Percentiles rank a stretch among this genome's conserved stretches.
Conservation (phyloP, 2,329 filamentous ascomycete species). For the Claviceps citrina region DNA sequence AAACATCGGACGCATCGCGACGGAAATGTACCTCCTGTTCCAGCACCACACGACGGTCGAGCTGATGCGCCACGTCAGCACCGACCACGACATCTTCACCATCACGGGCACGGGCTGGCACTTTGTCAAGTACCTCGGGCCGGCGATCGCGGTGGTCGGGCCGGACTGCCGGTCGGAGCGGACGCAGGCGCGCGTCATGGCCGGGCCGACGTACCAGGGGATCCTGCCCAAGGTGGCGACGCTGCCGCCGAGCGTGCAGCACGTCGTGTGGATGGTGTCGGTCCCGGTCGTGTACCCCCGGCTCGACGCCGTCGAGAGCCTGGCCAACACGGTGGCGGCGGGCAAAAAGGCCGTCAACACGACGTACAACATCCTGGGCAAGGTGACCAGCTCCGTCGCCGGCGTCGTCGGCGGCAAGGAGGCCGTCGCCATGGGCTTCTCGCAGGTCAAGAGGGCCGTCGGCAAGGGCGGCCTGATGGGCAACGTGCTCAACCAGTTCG, state of each 20-base stretch:
- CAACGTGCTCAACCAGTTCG: conserved; percentile 86
- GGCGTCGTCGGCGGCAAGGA: conserved; percentile 92
- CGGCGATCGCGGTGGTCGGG: conserved; percentile 76
- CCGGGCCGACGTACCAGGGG: conserved; percentile 91
- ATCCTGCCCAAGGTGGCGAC: conserved; percentile 90
- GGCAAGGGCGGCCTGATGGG: conserved; percentile 94
- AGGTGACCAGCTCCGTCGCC: conserved; percentile 86
- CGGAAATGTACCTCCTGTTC: conserved; percentile 96
- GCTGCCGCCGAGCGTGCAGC: conserved; percentile 81
- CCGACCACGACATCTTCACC: conserved; percentile 85
- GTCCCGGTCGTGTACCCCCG: conserved; percentile 85
- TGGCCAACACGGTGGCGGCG: conserved; percentile 80
- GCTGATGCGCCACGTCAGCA: conserved; percentile 74
- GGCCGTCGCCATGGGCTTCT: conserved; percentile 82
- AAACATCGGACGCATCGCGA: conserved; percentile 87
- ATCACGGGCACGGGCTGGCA: conserved; percentile 97
- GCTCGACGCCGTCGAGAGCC: conserved; percentile 76
- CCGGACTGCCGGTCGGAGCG: conserved; percentile 86
- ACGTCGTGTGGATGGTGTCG: conserved; percentile 91
- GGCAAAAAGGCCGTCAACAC: conserved; percentile 95
- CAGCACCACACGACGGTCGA: conserved; percentile 95
- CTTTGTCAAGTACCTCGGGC: conserved; percentile 91
- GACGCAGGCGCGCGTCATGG: conserved; percentile 81
- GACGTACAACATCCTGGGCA: conserved; percentile 89
- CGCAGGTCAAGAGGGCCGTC: conserved; percentile 88